Conservation (phyloP, 257 asterid species). For the Plantago elongata region DNA sequence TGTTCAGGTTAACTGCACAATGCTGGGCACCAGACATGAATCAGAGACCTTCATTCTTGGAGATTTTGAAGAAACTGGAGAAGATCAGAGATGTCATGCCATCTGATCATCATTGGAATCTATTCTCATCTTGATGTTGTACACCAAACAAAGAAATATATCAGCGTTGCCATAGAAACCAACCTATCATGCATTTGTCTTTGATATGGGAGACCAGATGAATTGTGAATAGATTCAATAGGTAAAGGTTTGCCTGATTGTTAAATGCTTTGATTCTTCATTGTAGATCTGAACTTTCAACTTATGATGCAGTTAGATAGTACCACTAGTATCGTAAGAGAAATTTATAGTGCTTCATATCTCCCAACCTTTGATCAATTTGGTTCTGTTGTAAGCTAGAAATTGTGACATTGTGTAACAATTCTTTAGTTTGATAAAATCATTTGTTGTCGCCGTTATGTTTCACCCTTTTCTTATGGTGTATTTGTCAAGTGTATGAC, state of each 20-base stretch:
- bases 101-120: slow-evolving; percentile 63
- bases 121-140: slow-evolving; percentile 37
- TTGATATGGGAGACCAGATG: not conserved
- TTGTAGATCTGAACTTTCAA: not conserved
- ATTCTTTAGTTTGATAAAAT: not conserved
- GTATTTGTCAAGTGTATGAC: too few relatives aligned
- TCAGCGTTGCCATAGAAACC: not conserved
- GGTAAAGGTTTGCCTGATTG: slow-evolving; percentile 11
- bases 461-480: not conserved
- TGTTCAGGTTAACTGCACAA: slow-evolving; percentile 50
- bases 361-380: not conserved
- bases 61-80: slow-evolving; percentile 73
- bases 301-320: not conserved
- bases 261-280: slow-evolving; percentile 15
- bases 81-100: slow-evolving; percentile 49
- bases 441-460: not conserved
- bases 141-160: not conserved
- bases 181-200: not conserved
- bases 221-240: slow-evolving; percentile 25
- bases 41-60: slow-evolving; percentile 78
- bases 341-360: not conserved
- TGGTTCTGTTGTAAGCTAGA: slow-evolving; percentile 5
- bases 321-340: not conserved
- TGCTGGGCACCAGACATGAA: slow-evolving; percentile 93
- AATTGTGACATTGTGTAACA: slow-evolving; percentile 1